Evolutionary conservation across 1,139 yeast genomes (phyloP).

Genomic region (Geotrichum phurueaensis): DNA sequence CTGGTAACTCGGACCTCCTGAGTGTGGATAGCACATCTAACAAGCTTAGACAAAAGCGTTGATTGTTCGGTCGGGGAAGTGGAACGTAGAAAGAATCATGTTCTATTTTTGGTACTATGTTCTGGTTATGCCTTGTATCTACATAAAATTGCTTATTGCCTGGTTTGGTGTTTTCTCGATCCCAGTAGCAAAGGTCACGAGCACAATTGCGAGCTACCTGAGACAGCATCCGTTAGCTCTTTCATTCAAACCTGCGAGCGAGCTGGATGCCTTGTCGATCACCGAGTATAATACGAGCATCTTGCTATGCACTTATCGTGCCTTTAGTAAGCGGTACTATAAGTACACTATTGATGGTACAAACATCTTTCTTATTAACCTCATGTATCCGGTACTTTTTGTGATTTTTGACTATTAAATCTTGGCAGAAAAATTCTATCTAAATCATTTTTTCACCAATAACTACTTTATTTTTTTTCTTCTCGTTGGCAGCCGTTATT

Average conservation of each 20-base stretch:
- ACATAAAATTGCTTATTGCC: constrained; percentile 51
- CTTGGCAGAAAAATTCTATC: constrained; percentile 47
- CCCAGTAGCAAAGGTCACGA: constrained; percentile 79
- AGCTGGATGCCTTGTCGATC: constrained; percentile 29
- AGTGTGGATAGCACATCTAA: constrained; percentile 17
- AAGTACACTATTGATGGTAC: constrained; percentile 96
- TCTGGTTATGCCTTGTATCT: constrained; percentile 62
- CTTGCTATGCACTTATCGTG: constrained; percentile 78
- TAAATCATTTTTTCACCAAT: constrained; percentile 51
- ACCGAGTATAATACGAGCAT: constrained; percentile 36
- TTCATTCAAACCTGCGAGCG: constrained; percentile 56
- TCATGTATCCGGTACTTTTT: constrained; percentile 71
- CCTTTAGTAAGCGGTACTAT: constrained; percentile 87
- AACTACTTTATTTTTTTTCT: constrained; percentile 58
- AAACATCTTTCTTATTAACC: constrained; percentile 82
- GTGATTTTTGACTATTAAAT: constrained; percentile 75
- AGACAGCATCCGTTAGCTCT: constrained; percentile 88
- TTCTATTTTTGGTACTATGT: constrained; percentile 69
- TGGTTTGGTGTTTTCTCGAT: constrained; percentile 87
- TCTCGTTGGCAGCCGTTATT: constrained; percentile 76
- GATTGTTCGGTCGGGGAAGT: constrained; percentile 91
- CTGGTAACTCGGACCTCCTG: background rate
- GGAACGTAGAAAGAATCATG: constrained; percentile 81
- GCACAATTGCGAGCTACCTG: constrained; percentile 67
- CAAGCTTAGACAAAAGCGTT: constrained; percentile 17